phyloP scores from a whole-genome alignment of 352 stramenopile species.

The Phytophthora citricola region DNA sequence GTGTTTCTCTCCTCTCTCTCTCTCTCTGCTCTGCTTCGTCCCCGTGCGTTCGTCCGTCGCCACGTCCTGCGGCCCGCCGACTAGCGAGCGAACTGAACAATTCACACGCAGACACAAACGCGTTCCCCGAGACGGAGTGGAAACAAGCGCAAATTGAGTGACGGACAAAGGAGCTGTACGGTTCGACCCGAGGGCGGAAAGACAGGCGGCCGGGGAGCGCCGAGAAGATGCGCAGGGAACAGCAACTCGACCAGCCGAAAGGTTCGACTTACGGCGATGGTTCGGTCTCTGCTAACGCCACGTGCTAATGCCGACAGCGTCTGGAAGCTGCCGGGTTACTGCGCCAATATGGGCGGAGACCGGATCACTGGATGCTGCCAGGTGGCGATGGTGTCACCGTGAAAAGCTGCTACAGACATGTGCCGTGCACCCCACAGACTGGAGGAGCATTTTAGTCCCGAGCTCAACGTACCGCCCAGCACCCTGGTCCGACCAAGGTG shows the following conservation, averaged over 20 bases:
- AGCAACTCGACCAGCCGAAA: constrained; percentile 5
- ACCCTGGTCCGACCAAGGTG: too few relatives aligned
- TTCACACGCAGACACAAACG: not conserved
- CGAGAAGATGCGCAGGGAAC: constrained; percentile 44
- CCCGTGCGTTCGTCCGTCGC: constrained; percentile 7
- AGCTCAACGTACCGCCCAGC: too few relatives aligned
- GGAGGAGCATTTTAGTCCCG: too few relatives aligned
- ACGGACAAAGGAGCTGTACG: constrained; percentile 22
- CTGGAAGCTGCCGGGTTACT: constrained; percentile 6
- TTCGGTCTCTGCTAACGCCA: constrained; percentile 7
- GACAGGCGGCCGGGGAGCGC: constrained; percentile 22
- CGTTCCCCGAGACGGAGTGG: constrained; percentile 25
- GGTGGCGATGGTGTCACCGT: constrained; percentile 6
- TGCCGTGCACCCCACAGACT: too few relatives aligned
- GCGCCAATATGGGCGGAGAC: constrained; percentile 1
- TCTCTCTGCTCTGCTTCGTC: not conserved
- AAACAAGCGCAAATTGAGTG: constrained; percentile 8
- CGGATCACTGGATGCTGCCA: constrained; percentile 11
- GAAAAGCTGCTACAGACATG: too few relatives aligned
- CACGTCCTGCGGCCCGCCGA: constrained; percentile 24
- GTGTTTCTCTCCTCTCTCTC: not conserved
- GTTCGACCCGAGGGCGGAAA: constrained; percentile 30
- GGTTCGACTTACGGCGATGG: not conserved
- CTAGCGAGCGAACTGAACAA: constrained; percentile 36
- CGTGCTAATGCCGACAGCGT: constrained; percentile 6